A percentile compares a stretch with the other conserved stretches of the same genome.
Conservation (phyloP, 371 early-diverging fungal genomes). For the Mucor sp. region DNA sequence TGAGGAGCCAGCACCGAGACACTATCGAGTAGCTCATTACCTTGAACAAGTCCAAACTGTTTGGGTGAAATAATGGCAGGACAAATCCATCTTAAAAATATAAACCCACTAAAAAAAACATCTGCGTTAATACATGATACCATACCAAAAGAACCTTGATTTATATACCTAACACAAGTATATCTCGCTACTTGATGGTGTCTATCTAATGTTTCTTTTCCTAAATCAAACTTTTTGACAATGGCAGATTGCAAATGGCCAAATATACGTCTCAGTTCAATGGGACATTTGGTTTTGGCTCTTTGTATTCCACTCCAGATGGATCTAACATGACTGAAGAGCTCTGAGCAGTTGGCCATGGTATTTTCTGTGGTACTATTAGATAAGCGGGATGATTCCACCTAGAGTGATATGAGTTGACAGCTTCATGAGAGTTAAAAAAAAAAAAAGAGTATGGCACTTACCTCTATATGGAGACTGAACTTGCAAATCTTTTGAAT, state of each 20-base stretch:
- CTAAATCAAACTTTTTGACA: constrained; percentile 33
- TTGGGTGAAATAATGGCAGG: constrained; percentile 87
- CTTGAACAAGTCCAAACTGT: constrained; percentile 70
- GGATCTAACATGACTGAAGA: constrained; percentile 17
- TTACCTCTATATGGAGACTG: constrained; percentile 48
- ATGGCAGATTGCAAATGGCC: constrained; percentile 49
- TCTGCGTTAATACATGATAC: not conserved
- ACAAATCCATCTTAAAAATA: constrained; percentile 83
- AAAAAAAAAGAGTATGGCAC: too few species aligned
- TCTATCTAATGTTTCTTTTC: constrained; percentile 21
- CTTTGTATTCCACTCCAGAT: constrained; percentile 25
- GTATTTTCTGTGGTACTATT: constrained; percentile 16
- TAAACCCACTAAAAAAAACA: constrained; percentile 63
- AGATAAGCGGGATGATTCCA: constrained; percentile 25
- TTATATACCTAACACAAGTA: constrained; percentile 45
- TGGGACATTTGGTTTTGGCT: constrained; percentile 31
- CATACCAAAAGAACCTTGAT: not conserved
- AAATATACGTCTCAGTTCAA: constrained; percentile 54
- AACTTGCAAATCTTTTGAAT: constrained; percentile 59
- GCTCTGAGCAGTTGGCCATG: constrained; percentile 14
- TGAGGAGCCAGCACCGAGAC: not conserved
- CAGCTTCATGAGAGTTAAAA: not conserved
- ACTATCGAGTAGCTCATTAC: constrained; percentile 24
- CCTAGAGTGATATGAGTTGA: constrained; percentile 8
- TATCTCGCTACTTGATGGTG: constrained; percentile 43